These are phyloP conservation scores for Mitragyna speciosa DNA, from an alignment of 257 asterid genomes.

Conservation along the genomic window DNA sequence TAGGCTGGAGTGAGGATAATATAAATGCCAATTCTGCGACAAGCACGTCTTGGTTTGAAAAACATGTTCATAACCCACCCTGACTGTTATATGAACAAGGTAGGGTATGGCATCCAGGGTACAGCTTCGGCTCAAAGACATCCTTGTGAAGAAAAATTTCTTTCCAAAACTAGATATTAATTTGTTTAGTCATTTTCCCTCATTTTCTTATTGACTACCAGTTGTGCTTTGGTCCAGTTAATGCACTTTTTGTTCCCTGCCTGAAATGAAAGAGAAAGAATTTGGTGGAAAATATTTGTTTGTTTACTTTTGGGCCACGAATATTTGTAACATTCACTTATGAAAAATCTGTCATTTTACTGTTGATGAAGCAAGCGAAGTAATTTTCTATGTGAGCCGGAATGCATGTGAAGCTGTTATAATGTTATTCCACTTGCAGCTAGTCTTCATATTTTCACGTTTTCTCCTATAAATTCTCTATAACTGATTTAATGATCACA, in stretches of 20 bases:
- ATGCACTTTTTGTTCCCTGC: not conserved
- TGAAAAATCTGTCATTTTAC: not conserved
- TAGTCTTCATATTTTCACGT: not conserved
- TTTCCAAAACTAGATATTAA: not conserved
- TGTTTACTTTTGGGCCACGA: not conserved
- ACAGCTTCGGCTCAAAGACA: not conserved
- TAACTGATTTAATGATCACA: not conserved
- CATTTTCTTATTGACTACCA: not conserved
- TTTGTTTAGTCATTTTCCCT: not conserved
- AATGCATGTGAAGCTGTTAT: conserved; percentile 1
- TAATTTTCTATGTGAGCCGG: not conserved
- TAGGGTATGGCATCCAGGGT: not conserved
- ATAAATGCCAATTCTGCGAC: not conserved
- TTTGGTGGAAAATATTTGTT: not conserved
- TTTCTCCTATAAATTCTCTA: not conserved
- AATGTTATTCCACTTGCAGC: not conserved
- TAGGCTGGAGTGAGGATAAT: not conserved
- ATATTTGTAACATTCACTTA: not conserved
- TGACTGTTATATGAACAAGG: too few species aligned
- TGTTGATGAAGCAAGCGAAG: not conserved
- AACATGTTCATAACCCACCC: not conserved
- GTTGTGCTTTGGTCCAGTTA: not conserved
- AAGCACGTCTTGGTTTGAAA: not conserved
- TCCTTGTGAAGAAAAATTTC: not conserved
- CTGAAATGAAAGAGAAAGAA: not conserved